A percentile compares a stretch with the other conserved stretches of the same genome.
These are phyloP conservation scores for Suillus cothurnatus DNA, from an alignment of 768 basidiomycete genomes.

Conservation along the genomic window DNA sequence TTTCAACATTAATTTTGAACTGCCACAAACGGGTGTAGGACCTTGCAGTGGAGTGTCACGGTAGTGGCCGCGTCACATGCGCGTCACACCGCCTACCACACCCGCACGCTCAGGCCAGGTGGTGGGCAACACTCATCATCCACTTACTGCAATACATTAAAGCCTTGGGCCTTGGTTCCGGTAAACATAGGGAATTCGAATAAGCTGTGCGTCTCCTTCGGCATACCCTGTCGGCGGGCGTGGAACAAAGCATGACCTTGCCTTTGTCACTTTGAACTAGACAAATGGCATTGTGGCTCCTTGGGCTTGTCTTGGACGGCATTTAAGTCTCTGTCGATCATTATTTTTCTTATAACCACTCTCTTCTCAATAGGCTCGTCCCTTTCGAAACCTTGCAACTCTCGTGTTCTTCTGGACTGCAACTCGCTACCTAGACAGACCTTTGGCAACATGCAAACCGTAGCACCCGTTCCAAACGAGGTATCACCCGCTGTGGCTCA, in stretches of 20 bases:
- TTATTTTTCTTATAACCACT: background rate
- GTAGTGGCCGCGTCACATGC: too few relatives aligned
- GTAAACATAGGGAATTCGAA: background rate
- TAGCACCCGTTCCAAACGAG: background rate
- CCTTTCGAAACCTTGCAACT: background rate
- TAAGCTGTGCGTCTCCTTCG: background rate
- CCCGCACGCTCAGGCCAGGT: too few relatives aligned
- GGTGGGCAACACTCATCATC: too few relatives aligned
- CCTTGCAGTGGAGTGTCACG: too few relatives aligned
- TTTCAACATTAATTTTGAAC: too few relatives aligned
- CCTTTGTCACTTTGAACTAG: background rate
- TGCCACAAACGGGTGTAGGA: too few relatives aligned
- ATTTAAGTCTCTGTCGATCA: background rate
- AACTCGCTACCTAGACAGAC: background rate
- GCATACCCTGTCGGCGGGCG: background rate
- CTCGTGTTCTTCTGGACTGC: background rate
- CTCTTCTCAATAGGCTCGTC: background rate
- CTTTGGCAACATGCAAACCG: background rate
- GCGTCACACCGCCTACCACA: too few relatives aligned
- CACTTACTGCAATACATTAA: too few relatives aligned
- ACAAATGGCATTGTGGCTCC: background rate
- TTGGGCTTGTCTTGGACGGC: background rate
- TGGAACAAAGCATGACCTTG: background rate
- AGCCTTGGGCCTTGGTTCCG: too few relatives aligned
- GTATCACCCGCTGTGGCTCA: background rate